Base-by-base conservation (phyloP, 148 eudicot species). In the Camellia sinensis region DNA sequence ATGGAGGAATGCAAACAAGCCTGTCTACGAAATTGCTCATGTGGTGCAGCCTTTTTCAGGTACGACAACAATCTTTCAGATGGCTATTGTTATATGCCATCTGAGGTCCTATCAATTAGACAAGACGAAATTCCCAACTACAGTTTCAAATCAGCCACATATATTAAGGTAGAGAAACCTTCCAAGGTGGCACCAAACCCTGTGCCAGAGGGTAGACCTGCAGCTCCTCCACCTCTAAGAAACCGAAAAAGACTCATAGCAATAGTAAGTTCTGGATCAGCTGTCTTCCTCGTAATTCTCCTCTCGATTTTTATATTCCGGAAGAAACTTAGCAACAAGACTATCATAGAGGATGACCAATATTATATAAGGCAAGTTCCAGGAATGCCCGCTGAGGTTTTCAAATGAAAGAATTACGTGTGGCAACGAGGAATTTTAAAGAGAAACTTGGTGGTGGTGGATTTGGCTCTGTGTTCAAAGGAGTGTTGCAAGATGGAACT, bases 371-470 rank as follows among this genome's bases (percentile, higher is more conserved):
- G 74, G 40, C 64, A 41, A 78, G 80, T 69, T 43, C 74, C 67
- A 0, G 67, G 78, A 44, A 75, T 74, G 64, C 77, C 77, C 3
- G 64, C n/a, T 57, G 18, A 57, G 62, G 77, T 78, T 78, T 78
- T 46, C 62, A 5, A 45, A 48, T 1, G 73, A 78, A 78, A 68
- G 65, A 52, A n/a, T 18, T 78, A 46, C 73, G 63, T n/a, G 37
- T 67, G 19, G 73, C 80, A 18, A 67, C 80, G 7, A 41, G 8
- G 50, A 50, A 67, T 67, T 78, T 78, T 37, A 67, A 45, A 22
- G 64, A 67, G 62, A 50, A 13, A 37, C 73, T 78, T 41, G 80
- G 80, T 9, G 53, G 80, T 18, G 80, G 80, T 37, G 80, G 80
- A n/a, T 78, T 78, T 63, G 80, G 80, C 7, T 29, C 50, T 3